Percentiles rank a stretch among this genome's conserved stretches.
Conservation (phyloP, 805 yeast genomes). For the Starmerella roubikii region DNA sequence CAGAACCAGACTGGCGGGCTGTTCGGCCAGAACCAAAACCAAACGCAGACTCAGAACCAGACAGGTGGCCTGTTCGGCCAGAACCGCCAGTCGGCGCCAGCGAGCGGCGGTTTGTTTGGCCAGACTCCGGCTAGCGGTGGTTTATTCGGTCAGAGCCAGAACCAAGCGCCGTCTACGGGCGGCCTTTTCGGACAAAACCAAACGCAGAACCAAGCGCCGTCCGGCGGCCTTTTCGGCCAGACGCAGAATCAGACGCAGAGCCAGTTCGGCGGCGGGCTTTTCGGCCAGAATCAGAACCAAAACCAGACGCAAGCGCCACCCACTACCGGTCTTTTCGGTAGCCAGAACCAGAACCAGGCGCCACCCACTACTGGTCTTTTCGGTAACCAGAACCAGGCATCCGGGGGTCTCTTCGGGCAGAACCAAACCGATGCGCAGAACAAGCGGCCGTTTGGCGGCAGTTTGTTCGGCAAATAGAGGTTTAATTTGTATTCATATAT, state of each 20-base stretch:
- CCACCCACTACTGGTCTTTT: constrained; percentile 1
- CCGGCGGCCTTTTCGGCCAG: constrained; percentile 4
- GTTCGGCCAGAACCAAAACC: neutral
- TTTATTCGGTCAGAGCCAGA: constrained; percentile 1
- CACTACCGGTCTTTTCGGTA: constrained; percentile 1
- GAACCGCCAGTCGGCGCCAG: neutral
- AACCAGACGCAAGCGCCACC: neutral
- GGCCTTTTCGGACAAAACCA: constrained; percentile 7
- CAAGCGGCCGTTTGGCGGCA: constrained; percentile 5
- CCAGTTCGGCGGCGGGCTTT: constrained; percentile 3
- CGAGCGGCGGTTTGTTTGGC: constrained; percentile 4
- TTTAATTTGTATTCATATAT: too few species aligned
- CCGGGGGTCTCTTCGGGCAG: constrained; percentile 6
- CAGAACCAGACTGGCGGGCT: neutral
- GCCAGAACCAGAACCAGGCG: neutral
- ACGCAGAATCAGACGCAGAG: neutral
- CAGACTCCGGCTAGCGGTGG: neutral
- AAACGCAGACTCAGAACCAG: neutral
- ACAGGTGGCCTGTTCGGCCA: constrained; percentile 7
- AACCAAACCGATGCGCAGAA: neutral
- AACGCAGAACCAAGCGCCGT: neutral
- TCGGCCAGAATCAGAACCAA: neutral
- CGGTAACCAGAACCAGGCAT: neutral
- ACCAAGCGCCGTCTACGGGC: constrained; percentile 2
- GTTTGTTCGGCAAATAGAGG: constrained; percentile 2